phyloP scores from a whole-genome alignment of 495 filamentous ascomycete genomes.

The Astrocystis sublimbata region DNA sequence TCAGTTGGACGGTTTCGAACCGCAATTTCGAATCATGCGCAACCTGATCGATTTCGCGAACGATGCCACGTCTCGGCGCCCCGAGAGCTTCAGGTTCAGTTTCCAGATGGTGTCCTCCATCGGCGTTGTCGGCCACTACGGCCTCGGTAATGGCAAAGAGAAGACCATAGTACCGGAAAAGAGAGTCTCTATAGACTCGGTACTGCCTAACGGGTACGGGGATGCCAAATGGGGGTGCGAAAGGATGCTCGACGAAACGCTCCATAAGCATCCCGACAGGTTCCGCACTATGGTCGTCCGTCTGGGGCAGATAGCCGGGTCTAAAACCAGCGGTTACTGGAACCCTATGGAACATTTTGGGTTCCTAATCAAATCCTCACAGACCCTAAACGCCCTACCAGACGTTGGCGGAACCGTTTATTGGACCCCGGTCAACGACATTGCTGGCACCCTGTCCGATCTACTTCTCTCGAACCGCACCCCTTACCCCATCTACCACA shows the following conservation, averaged over 20 bases:
- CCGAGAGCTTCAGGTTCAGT: conserved; percentile 27
- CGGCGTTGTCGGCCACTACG: conserved; percentile 13
- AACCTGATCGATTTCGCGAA: conserved; percentile 50
- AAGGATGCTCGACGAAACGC: conserved; percentile 49
- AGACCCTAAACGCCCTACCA: conserved; percentile 48
- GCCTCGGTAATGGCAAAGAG: not conserved
- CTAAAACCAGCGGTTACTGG: conserved; percentile 52
- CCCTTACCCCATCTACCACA: conserved; percentile 48
- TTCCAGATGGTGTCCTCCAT: conserved; percentile 59
- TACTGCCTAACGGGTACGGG: conserved; percentile 49
- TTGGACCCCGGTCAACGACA: conserved; percentile 54
- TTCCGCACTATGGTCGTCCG: conserved; percentile 50
- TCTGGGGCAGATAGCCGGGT: conserved; percentile 54
- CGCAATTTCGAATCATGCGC: conserved; percentile 51
- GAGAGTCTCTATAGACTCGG: conserved; percentile 32
- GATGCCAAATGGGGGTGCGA: conserved; percentile 57
- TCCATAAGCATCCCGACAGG: conserved; percentile 42
- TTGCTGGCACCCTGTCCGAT: conserved; percentile 38
- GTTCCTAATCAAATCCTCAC: conserved; percentile 54
- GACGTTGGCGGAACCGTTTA: conserved; percentile 43
- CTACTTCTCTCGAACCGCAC: not conserved
- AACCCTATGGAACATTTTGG: conserved; percentile 51
- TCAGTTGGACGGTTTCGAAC: conserved; percentile 46
- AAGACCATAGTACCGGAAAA: conserved; percentile 37
- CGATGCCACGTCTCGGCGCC: conserved; percentile 28